phyloP scores from a whole-genome alignment of 192 early-diverging fungal genomes.

The Coemansia sp. region DNA sequence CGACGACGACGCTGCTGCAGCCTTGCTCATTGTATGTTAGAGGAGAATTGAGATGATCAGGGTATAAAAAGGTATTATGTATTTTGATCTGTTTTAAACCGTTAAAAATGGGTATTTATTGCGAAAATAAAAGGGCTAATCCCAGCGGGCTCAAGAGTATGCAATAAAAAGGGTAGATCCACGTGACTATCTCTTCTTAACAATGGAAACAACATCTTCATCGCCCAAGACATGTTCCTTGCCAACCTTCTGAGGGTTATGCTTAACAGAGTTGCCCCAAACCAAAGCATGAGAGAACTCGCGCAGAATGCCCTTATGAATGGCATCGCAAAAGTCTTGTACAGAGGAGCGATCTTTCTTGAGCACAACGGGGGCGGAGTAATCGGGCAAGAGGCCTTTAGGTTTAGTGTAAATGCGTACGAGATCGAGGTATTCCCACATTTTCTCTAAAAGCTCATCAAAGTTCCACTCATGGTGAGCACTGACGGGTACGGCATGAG shows the following conservation, averaged over 20 bases:
- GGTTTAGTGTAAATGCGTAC: slow-evolving; percentile 88
- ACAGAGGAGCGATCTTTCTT: slow-evolving; percentile 63
- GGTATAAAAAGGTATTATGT: no score
- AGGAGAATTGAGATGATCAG: no score
- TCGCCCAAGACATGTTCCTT: slow-evolving; percentile 85
- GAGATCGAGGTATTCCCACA: slow-evolving; percentile 75
- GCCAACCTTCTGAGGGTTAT: slow-evolving; percentile 98
- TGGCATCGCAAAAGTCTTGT: slow-evolving; percentile 93
- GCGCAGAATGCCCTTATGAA: slow-evolving; percentile 89
- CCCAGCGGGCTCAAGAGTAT: no score
- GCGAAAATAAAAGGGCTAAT: not conserved
- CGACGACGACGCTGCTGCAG: not conserved
- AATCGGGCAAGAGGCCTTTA: slow-evolving; percentile 94
- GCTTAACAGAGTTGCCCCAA: slow-evolving; percentile 94
- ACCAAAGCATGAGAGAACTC: slow-evolving; percentile 93
- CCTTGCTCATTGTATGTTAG: slow-evolving; percentile 12
- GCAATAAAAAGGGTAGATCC: not conserved
- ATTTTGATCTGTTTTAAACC: not conserved
- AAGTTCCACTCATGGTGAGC: slow-evolving; percentile 92
- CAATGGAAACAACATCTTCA: slow-evolving; percentile 96
- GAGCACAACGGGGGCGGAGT: slow-evolving; percentile 88
- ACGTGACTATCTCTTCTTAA: slow-evolving; percentile 52
- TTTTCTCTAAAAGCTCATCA: slow-evolving; percentile 88
- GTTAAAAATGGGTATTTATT: not conserved
- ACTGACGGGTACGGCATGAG: slow-evolving; percentile 83